Base-by-base conservation (phyloP, 441 rosid species). In the Lagerstroemia fauriei region DNA sequence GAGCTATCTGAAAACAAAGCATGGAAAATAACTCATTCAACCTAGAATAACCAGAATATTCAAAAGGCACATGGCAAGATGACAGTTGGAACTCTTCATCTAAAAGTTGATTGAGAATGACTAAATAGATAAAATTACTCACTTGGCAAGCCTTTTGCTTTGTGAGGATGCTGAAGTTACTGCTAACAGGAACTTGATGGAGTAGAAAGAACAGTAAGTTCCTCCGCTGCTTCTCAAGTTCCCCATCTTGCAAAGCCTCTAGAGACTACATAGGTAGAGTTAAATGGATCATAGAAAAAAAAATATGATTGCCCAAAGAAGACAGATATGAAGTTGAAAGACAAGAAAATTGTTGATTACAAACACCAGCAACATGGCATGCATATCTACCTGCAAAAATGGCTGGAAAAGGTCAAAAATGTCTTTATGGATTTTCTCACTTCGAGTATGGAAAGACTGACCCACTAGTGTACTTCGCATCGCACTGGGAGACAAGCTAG, bases 241-340 rank as follows among this genome's bases (percentile, higher is more conserved):
- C 99, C 81, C 98, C 99, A 83, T 95, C 99, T 92, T 93, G 96
- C 94, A 95, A 90, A 57, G 99, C 96, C 90, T 95, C 99, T 81
- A 97, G 98, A 65, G 99, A 97, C 99, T 97, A 89, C 77, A 87
- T 47, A 85, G 46, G 82, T 50, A 84, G 77, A 79, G 84, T 41
- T 81, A 29, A 84, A 82, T 77, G 81, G 65, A 78, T 82, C 71
- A 50, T 68, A 80, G 75, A 77, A 41, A 29, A 22, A 17, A 78
- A 63, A 81, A 53, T 51, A 53, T 53, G 18, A 13, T 76, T 80
- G 74, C 56, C 59, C 34, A 70, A 44, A 82, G 78, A 81, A 17
- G 24, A 70, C 24, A 81, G 84, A 65, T 75, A 73, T 27, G 56
- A 46, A 56, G 68, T 78, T 11, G 63, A 80, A 75, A 69, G 73